A percentile compares a stretch with the other conserved stretches of the same genome.
Conservation (phyloP, 352 stramenopile genomes). For the Phytopythium vexans region DNA sequence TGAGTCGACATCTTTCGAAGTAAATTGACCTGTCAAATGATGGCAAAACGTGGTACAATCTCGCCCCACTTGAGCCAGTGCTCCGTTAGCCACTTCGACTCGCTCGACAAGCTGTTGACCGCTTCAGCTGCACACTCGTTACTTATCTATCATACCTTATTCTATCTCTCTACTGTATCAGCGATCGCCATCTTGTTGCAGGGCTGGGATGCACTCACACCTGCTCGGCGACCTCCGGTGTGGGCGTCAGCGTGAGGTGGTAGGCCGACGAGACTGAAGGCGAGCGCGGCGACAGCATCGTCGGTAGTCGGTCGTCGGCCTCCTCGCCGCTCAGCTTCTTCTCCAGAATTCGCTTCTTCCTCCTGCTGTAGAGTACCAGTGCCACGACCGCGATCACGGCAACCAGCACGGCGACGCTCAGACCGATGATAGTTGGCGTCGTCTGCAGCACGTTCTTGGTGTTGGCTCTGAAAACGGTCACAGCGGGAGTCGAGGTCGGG, state of each 20-base stretch:
- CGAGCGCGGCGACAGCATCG: slow-evolving; percentile 3
- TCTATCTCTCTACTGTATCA: too few species aligned
- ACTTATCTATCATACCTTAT: too few species aligned
- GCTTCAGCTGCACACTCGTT: too few species aligned
- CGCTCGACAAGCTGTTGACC: too few species aligned
- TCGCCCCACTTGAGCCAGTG: too few species aligned
- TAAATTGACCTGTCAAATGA: too few species aligned
- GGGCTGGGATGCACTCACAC: neutral
- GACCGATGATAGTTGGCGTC: slow-evolving; percentile 1
- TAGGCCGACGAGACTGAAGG: slow-evolving; percentile 1
- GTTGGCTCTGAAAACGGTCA: neutral
- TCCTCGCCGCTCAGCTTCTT: slow-evolving; percentile 1
- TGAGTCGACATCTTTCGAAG: too few species aligned
- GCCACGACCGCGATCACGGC: neutral
- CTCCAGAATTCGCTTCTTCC: slow-evolving; percentile 2
- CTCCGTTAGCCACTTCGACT: too few species aligned
- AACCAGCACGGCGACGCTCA: neutral
- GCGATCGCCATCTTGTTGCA: too few species aligned
- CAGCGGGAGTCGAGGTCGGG: neutral
- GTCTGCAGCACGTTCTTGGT: neutral
- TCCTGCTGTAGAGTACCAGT: neutral
- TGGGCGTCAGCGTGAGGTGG: neutral
- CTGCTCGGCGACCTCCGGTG: neutral
- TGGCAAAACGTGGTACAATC: too few species aligned
- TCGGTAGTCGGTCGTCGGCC: neutral